These are phyloP conservation scores for Meripilus lineatus DNA, from an alignment of 1,284 basidiomycete species.

Conservation along the genomic window DNA sequence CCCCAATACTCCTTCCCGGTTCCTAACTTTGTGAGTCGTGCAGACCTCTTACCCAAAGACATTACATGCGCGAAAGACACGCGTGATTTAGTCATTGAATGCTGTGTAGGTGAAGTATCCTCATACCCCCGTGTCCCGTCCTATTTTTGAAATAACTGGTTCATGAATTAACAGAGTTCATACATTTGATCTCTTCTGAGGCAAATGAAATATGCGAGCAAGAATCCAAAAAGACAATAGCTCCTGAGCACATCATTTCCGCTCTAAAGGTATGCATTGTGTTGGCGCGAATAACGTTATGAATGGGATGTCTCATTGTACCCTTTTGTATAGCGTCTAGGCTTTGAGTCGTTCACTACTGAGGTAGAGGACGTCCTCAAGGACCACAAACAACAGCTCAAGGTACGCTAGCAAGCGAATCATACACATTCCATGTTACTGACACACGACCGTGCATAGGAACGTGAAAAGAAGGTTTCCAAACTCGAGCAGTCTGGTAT, in stretches of 20 bases:
- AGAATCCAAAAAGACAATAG: conserved; percentile 99
- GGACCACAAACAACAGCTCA: conserved; percentile 94
- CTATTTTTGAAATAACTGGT: conserved; percentile 3
- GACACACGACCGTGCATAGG: conserved; percentile 39
- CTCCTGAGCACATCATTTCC: conserved; percentile 93
- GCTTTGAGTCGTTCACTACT: conserved; percentile 83
- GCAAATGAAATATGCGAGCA: conserved; percentile 98
- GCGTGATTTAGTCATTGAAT: conserved; percentile 94
- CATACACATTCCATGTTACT: background rate
- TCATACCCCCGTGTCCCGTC: background rate
- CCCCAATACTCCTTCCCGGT: background rate
- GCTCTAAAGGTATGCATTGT: conserved; percentile 75
- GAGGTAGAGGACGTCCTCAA: conserved; percentile 91
- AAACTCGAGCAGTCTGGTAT: conserved; percentile 89
- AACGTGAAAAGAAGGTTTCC: conserved; percentile 84
- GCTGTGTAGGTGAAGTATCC: conserved; percentile 84
- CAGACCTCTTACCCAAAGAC: conserved; percentile 88
- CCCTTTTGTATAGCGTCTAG: conserved; percentile 57
- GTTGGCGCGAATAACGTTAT: background rate
- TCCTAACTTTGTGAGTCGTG: conserved; percentile 1
- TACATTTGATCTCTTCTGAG: conserved; percentile 95
- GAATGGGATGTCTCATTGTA: conserved; percentile 6
- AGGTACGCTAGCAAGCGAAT: conserved; percentile 44
- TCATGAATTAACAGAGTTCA: conserved; percentile 78
- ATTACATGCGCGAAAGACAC: conserved; percentile 95